A percentile compares a stretch with the other conserved stretches of the same genome.
Conservation (phyloP, 1,284 basidiomycete species). For the Acaromyces ingoldii region DNA sequence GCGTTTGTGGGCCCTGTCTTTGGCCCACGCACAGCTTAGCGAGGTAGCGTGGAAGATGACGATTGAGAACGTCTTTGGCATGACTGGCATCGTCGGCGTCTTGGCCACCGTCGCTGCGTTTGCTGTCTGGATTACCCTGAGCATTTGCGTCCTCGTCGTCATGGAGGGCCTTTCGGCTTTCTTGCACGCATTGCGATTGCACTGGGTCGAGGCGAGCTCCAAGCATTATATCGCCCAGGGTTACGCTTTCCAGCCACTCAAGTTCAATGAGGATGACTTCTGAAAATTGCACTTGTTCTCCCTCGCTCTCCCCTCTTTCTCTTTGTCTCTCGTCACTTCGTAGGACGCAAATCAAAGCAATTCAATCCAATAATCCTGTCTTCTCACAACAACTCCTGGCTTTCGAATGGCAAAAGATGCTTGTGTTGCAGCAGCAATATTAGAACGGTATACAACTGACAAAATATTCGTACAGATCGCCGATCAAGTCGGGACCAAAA, state of each 20-base stretch:
- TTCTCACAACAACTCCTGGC: too few relatives aligned
- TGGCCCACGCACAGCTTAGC: conserved; percentile 94
- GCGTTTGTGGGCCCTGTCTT: conserved; percentile 94
- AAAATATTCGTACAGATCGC: too few relatives aligned
- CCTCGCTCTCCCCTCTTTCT: neutral
- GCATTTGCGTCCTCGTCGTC: conserved; percentile 65
- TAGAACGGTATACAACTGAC: too few relatives aligned
- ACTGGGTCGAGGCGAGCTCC: conserved; percentile 96
- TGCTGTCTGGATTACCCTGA: conserved; percentile 74
- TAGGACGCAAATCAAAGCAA: too few relatives aligned
- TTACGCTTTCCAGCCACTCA: conserved; percentile 56
- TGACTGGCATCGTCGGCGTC: conserved; percentile 55
- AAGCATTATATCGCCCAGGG: conserved; percentile 91
- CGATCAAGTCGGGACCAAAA: too few relatives aligned
- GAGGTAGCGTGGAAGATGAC: conserved; percentile 64
- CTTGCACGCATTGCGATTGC: conserved; percentile 89
- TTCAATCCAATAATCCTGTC: too few relatives aligned
- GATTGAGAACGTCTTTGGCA: conserved; percentile 47
- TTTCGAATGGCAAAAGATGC: too few relatives aligned
- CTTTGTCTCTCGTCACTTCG: neutral
- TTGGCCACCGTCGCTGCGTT: conserved; percentile 66
- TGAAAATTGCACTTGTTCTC: neutral
- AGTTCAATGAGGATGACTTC: conserved; percentile 11
- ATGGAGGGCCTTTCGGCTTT: conserved; percentile 81
- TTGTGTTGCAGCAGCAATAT: too few relatives aligned